Conservation (phyloP, 148 eudicot species). For the Cornus controversa region DNA sequence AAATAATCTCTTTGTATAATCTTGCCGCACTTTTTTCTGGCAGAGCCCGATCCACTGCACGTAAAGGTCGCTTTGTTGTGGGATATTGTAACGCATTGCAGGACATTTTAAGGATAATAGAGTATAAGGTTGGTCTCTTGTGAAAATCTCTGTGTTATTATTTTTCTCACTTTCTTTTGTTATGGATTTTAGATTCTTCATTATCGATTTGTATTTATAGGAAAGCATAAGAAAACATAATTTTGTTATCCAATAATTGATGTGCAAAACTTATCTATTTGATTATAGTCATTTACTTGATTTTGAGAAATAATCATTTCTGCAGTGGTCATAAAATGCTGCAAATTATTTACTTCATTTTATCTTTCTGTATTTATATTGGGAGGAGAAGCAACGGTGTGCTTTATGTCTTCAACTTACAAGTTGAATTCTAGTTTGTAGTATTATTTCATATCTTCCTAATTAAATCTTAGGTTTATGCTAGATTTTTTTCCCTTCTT, state of each 20-base stretch:
- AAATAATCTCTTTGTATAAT: no score
- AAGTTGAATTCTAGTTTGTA: neutral
- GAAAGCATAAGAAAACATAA: neutral
- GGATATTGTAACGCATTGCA: neutral
- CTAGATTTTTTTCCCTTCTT: neutral
- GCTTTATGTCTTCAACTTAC: neutral
- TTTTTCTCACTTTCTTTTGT: neutral
- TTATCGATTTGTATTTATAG: conserved; percentile 5
- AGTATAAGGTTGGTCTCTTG: conserved; percentile 1
- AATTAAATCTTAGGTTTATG: neutral
- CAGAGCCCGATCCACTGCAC: no score
- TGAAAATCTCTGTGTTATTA: conserved; percentile 5
- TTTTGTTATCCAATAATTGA: neutral
- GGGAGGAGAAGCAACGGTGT: neutral
- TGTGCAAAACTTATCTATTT: neutral
- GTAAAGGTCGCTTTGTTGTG: no score
- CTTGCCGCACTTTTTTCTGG: no score
- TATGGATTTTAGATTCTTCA: neutral
- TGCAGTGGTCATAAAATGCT: no score
- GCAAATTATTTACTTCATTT: neutral
- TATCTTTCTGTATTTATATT: neutral
- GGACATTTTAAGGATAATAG: neutral
- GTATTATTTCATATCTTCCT: no score
- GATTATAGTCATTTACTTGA: neutral
- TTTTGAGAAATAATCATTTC: neutral